Evolutionary conservation across 2,329 filamentous ascomycete genomes (phyloP), one percentile per base, ranked within the genome.

Genomic region (Thyridium curvatum): DNA sequence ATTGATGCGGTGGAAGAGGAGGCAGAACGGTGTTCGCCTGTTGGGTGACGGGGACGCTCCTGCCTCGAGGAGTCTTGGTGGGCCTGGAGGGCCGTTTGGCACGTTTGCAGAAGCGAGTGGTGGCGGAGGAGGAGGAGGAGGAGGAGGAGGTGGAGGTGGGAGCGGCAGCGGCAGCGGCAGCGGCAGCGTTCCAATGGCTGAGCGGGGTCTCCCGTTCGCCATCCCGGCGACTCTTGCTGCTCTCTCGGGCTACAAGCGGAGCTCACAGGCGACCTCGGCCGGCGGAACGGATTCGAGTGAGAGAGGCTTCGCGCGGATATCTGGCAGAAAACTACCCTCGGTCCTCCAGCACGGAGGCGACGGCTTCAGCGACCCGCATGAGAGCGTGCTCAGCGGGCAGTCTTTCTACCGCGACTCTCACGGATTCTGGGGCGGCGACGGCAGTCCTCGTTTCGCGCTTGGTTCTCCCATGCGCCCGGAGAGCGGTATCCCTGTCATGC

Each of bases 261-360:
- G 49, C n/a, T 59, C 50, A 38, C 52, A 44, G 45, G 36, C 45
- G 56, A 37, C 34, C 40, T 8, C 34, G 13, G 37, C 33, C 3
- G 35, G 35, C 8, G 34, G 36, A 8, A 13, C 8, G 9, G 40
- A 34, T 5, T 18, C 28, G 12, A 37, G 43, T 2, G 77, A 83
- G 51, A 64, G 67, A 43, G 75, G 78, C 1, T 84, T 84, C 54
- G 74, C 81, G 45, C 74, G 78, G 21, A 72, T 84, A 3, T 80
- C 79, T 6, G 80, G 80, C 44, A 71, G 72, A 50, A 84, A 83
- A 51, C 55, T 84, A 41, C 74, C 76, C 4, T 78, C 80, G 3
- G 79, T 83, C 9, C 59, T 84, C 30, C 68, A 77, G 42, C 67
- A 66, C 34, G 79, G 79, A 12, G 79, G 79, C 6, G 79, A 83